Base-by-base conservation (phyloP, 1,284 basidiomycete species). In the Apiotrichum sp. region DNA sequence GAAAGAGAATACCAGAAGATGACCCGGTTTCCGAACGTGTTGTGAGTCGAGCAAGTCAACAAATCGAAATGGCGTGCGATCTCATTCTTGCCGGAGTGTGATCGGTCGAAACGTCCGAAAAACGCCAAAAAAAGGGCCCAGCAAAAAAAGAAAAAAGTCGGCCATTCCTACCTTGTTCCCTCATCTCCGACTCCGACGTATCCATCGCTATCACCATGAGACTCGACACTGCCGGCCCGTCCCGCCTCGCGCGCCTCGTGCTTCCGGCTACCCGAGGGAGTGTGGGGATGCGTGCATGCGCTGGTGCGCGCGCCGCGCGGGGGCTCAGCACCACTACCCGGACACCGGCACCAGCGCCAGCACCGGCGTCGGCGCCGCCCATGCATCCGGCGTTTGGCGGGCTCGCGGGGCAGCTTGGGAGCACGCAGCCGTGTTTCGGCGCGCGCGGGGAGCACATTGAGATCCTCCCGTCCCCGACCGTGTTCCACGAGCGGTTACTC, bases 401-500 rank as follows among this genome's bases (percentile, higher is more conserved):
- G 1, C 67, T 74, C 10, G 59, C 62, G 5, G 40, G 57, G 2
- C 55, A 52, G 11, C 58, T 74, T 9, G 68, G 67, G 1, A 34
- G 54, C 7, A 51, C 63, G 8, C 70, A 78, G 56, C 79, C 79
- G 16, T 72, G 71, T 51, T 80, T 80, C 53, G 71, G 69, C 1
- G 69, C 75, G 0, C 47, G 33, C n/a, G 60, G 57, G 39, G 57
- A 56, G 40, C 57, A 63, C 29, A 63, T 69, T 44, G 59, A 66
- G 10, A 55, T 75, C 43, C 65, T 81, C 3, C 75, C 81, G 45
- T 74, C 77, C 0, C 74, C 80, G 6, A 59, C 63, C 6, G 65
- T 74, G 44, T 81, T 81, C 62, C 79, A 80, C 56, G 47, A 61
- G 29, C 64, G 66, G 7, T 59, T 81, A 29, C 59, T 80, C 22